Base-by-base conservation (phyloP, 1,284 basidiomycete species). In the Golubevia pallescens region DNA sequence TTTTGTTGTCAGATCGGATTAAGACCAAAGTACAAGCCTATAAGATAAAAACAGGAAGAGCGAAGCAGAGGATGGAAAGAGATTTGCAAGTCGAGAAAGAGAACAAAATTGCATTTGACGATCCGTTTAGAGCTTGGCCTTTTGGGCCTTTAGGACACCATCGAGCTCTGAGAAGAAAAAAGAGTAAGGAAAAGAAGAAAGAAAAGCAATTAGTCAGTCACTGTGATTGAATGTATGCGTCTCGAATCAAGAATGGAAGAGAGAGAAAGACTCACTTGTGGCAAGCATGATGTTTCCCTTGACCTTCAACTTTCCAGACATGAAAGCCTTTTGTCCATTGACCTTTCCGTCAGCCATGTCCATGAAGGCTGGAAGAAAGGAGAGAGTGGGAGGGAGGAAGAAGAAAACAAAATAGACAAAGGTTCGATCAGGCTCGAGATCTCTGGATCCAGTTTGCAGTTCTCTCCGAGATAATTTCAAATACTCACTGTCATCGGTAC, bases 321-420 rank as follows among this genome's bases (percentile, higher is more conserved):
- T 83, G 78, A 85, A 85, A 52, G 82, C 82, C 77, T 85, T 85
- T 72, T 85, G 82, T 62, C 82, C 82, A 71, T 85, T 85, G 72
- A 85, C 67, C 73, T 85, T 83, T 69, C 82, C 82, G 54, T 81
- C 79, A 60, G 81, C 81, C 63, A 85, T 78, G 72, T 84, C 78
- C 59, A 75, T 71, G 63, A 84, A 84, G 62, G 76, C 68, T 65
- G 51, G 5, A n/a, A 28, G 51, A 19, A 20, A 19, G 54, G 54
- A 21, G n/a, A n/a, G n/a, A n/a, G n/a, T n/a, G n/a, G n/a, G n/a
- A 38, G 34, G 34, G 10, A 38, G 34, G 34, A 38, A 38, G 5
- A 38, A 38, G 34, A 10, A 10, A 38, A 5, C 34, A 38, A 38
- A 10, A 5, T 38, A 38, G 34, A 4, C 3, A 38, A 38, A 38